Percentiles rank a stretch among this genome's conserved stretches.
Evolutionary conservation across 441 rosid genomes (phyloP).

Genomic region (Populus hybrid): DNA sequence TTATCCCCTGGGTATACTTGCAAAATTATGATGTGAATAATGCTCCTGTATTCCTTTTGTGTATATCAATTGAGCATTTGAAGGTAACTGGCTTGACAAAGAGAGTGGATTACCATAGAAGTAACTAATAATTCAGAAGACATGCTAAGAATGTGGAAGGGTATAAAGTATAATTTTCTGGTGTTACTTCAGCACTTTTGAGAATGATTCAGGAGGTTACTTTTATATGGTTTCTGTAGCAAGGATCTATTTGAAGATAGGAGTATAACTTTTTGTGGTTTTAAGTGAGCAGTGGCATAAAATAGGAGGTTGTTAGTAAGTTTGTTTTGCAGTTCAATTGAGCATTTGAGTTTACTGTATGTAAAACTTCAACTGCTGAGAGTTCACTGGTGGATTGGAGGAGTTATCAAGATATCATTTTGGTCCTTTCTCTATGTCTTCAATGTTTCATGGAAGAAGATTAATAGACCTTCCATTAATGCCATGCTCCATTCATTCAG

Average conservation of each 20-base stretch:
- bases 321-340: neutral
- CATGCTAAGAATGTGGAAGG: neutral
- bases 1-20: neutral
- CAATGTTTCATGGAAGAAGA: neutral
- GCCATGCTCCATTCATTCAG: neutral
- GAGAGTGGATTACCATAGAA: neutral
- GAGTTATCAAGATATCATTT: neutral
- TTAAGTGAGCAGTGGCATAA: neutral
- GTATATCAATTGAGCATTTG: neutral
- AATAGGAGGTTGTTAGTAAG: neutral
- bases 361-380: neutral
- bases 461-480: neutral
- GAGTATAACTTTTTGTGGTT: neutral
- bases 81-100: neutral
- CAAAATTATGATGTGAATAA: neutral
- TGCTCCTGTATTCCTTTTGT: constrained; percentile 7
- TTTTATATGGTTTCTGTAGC: neutral
- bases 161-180: neutral
- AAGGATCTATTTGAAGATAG: neutral
- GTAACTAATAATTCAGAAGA: neutral
- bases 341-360: neutral
- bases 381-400: neutral
- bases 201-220: neutral
- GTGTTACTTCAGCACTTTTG: neutral
- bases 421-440: neutral